Base-by-base conservation (phyloP, 495 filamentous ascomycete species). In the Penicillium verhagenii region DNA sequence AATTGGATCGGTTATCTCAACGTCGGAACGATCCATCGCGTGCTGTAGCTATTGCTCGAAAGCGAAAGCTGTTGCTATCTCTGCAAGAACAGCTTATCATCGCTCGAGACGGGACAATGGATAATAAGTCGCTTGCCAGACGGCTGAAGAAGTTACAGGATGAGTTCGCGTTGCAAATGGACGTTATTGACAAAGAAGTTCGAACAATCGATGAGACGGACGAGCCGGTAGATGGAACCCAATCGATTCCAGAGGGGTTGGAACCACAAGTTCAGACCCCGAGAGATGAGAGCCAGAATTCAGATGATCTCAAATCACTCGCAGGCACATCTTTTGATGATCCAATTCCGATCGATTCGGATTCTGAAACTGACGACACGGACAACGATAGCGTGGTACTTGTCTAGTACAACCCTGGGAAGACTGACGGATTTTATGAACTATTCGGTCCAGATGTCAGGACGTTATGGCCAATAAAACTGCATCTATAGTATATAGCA, bases 121-220 rank as follows among this genome's bases (percentile, higher is more conserved):
- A 89, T 28, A 84, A 82, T 6, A 73, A 74, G 4, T 75, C 78
- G 1, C 70, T 97, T 18, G 68, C 68, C 6, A 72, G 72, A 18
- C 94, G 90, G 80, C 66, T 97, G 50, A 76, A 72, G 44, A 81
- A 80, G 33, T 68, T 96, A 19, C 88, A 93, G 63, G 82, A 81
- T 47, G 88, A 96, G 47, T 96, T 96, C 65, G 79, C 87, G 5
- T 61, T 76, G 10, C 73, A 82, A 21, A 94, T 96, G 90, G 75
- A 80, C 52, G 75, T 79, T 16, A 79, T 90, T 35, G 78, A 83
- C 25, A 59, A 52, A 6, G 66, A 79, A 25, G 53, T 61, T 24
- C 31, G 52, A 11, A 50, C 56, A n/a, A 56, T 49, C 1, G 38
- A 18, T 10, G 44, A 47, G 23, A 58, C 60, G 25, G 55, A 47